phyloP scores from a whole-genome alignment of 352 stramenopile genomes.

The Phytophthora parvispora region DNA sequence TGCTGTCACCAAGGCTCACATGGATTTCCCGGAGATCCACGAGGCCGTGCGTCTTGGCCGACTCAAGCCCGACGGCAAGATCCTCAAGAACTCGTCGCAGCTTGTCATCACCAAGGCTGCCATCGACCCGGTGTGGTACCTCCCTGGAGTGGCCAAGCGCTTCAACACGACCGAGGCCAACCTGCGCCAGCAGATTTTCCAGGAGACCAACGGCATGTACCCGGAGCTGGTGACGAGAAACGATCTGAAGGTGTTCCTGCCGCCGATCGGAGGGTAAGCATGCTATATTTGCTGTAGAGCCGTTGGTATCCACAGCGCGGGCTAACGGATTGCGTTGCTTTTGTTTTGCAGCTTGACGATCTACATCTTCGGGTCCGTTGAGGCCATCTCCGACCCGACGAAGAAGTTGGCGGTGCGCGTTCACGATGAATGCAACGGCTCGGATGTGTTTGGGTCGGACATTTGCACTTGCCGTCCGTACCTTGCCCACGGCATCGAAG shows the following conservation, averaged over 20 bases:
- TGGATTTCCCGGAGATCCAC: constrained; percentile 99
- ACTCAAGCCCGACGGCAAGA: constrained; percentile 98
- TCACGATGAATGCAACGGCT: constrained; percentile 99
- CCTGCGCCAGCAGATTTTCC: constrained; percentile 98
- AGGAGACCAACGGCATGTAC: constrained; percentile 99
- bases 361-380: constrained; percentile 99
- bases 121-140: constrained; percentile 99
- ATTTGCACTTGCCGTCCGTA: constrained; percentile 99
- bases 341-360: constrained; percentile 81
- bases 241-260: constrained; percentile 99
- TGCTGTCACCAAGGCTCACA: constrained; percentile 97
- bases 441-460: constrained; percentile 98
- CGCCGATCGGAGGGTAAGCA: constrained; percentile 96
- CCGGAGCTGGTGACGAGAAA: constrained; percentile 98
- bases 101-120: constrained; percentile 97
- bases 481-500: constrained; percentile 99
- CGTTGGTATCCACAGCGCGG: not conserved
- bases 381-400: constrained; percentile 97
- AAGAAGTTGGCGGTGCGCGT: constrained; percentile 98
- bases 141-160: constrained; percentile 98
- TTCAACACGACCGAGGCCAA: constrained; percentile 98
- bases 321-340: constrained; percentile 9
- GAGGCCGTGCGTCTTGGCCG: constrained; percentile 94
- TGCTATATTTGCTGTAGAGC: constrained; percentile 5
- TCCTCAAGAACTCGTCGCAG: constrained; percentile 93